Conservation (phyloP, 1,284 basidiomycete species). For the Butyriboletus appendiculatus region DNA sequence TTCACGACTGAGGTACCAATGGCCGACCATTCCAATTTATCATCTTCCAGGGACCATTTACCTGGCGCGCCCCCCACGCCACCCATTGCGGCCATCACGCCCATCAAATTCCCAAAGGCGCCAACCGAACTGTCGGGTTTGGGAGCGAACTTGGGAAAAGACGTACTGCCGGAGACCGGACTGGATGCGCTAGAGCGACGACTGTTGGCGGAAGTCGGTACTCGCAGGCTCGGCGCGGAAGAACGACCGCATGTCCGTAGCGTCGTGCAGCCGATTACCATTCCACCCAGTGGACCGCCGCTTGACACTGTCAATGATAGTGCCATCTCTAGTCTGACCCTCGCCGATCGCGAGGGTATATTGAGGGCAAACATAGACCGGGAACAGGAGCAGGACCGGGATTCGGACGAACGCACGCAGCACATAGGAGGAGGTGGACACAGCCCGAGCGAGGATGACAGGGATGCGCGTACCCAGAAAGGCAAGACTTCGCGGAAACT, state of each 20-base stretch:
- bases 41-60: constrained; percentile 15
- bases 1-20: constrained; percentile 18
- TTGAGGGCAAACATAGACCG: constrained; percentile 22
- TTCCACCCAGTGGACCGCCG: constrained; percentile 38
- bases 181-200: constrained; percentile 65
- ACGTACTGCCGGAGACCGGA: constrained; percentile 41
- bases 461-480: constrained; percentile 34
- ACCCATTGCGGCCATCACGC: constrained; percentile 49
- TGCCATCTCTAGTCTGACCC: constrained; percentile 71
- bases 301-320: constrained; percentile 59
- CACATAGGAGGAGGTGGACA: constrained; percentile 38
- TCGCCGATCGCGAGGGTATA: constrained; percentile 47
- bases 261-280: constrained; percentile 46
- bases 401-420: constrained; percentile 53
- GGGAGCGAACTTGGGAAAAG: constrained; percentile 20
- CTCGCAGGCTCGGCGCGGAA: constrained; percentile 46
- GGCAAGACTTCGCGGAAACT: constrained; percentile 28
- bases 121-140: constrained; percentile 26
- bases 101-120: constrained; percentile 37
- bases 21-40: constrained; percentile 5
- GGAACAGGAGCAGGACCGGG: constrained; percentile 42
- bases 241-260: constrained; percentile 49
- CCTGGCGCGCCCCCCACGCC: constrained; percentile 48
- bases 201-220: constrained; percentile 67
- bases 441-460: constrained; percentile 37